Base-by-base conservation (phyloP, 1,284 basidiomycete species). In the Puccinia sorghi region DNA sequence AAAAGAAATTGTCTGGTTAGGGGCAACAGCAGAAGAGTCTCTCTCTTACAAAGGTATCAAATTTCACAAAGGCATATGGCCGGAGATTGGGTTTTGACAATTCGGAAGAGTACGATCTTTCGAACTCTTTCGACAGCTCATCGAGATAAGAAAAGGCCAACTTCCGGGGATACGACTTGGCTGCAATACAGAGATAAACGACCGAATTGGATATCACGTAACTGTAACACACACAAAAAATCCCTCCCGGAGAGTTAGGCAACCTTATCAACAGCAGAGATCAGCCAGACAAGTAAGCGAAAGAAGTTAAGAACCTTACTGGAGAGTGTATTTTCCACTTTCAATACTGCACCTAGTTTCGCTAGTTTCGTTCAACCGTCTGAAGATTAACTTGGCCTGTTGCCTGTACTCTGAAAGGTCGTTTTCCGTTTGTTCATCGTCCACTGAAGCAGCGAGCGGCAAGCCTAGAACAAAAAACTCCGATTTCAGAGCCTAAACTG, bases 271-370 rank as follows among this genome's bases (percentile, higher is more conserved):
- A 20, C 25, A 32, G 32, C 32, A 32, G 32, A 1, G 32, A 32
- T 32, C 32, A 4, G 32, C 32, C 32, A 32, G 32, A 32, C 2
- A 32, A 32, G 32, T 20, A 1, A 5, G 17, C 50, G 41, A 48
- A 52, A 3, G 6, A 20, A 15, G 48, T 41, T 2, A 69, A 48
- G 48, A 32, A 22, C 48, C 87, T 80, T 76, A 96, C 95, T 99
- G 96, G 79, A 98, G 86, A 8, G 94, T 95, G 85, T 94, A 96
- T 81, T 90, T 89, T 1, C 94, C 95, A 81, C 93, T 95, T 85
- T 99, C 97, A 83, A 99, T 99, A 11, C 93, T 97, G 86, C 96
- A 97, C 43, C 92, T 89, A 17, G 94, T 93, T 85, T 99, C 97
- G 25, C 93, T 91, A 83, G 96, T 94, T 54, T 94, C 90, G 46